phyloP scores from a whole-genome alignment of 2,329 filamentous ascomycete genomes.

The Polychaeton citri region DNA sequence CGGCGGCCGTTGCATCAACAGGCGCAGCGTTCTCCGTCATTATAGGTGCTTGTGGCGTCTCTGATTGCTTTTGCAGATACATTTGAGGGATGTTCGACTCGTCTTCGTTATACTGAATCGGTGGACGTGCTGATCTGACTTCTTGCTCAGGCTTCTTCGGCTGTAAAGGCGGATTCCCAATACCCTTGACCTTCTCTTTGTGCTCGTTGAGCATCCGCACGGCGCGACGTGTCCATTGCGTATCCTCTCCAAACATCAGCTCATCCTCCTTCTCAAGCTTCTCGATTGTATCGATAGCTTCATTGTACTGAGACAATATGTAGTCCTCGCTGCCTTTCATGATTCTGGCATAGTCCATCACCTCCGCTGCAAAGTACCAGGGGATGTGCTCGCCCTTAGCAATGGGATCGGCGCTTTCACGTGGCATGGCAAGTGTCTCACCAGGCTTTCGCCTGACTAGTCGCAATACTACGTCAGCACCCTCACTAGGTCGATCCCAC shows the following conservation, averaged over 20 bases:
- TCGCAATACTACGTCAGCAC: conserved; percentile 78
- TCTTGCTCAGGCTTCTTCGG: conserved; percentile 37
- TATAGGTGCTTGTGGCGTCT: conserved; percentile 26
- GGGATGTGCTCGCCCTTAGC: conserved; percentile 64
- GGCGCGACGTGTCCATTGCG: conserved; percentile 83
- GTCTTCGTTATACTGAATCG: conserved; percentile 36
- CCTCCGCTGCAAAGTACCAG: conserved; percentile 90
- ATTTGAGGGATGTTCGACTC: conserved; percentile 36
- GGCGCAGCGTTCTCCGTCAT: not conserved
- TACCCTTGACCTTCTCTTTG: conserved; percentile 59
- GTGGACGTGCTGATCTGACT: conserved; percentile 28
- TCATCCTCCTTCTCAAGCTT: conserved; percentile 80
- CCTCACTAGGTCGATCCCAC: conserved; percentile 62
- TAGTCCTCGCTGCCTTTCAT: conserved; percentile 91
- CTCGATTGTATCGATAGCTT: conserved; percentile 61
- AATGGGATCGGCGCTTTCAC: conserved; percentile 62
- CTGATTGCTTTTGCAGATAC: conserved; percentile 30
- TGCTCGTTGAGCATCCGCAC: conserved; percentile 59
- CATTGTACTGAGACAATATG: conserved; percentile 66
- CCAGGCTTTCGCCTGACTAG: conserved; percentile 68
- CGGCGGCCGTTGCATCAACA: not conserved
- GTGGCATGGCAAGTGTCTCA: conserved; percentile 76
- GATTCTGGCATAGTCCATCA: conserved; percentile 84
- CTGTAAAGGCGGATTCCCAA: conserved; percentile 49
- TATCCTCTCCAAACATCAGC: conserved; percentile 79